These are phyloP conservation scores for Chernovozyma aurita DNA, from an alignment of 1,139 yeast species.

Conservation along the genomic window DNA sequence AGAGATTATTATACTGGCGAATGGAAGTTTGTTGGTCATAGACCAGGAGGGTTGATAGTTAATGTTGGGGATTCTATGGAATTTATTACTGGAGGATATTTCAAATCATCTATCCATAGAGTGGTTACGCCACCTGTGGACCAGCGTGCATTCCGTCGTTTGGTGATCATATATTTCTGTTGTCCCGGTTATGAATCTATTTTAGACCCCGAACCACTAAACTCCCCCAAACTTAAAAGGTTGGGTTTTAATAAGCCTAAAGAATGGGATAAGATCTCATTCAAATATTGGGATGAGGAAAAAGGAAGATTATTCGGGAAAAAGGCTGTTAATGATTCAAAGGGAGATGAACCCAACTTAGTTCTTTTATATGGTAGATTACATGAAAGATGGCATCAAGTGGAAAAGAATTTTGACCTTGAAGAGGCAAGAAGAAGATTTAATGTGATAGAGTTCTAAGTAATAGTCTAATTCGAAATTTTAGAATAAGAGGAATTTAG, in stretches of 20 bases:
- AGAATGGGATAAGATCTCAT: slow-evolving; percentile 35
- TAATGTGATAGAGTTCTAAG: slow-evolving; percentile 11
- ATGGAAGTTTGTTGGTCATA: slow-evolving; percentile 26
- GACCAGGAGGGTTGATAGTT: slow-evolving; percentile 22
- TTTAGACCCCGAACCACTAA: slow-evolving; percentile 38
- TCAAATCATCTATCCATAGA: slow-evolving; percentile 26
- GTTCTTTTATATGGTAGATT: slow-evolving; percentile 34
- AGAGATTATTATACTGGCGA: slow-evolving; percentile 21
- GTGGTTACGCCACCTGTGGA: slow-evolving; percentile 27
- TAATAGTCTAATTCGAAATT: no score
- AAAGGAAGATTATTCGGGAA: slow-evolving; percentile 40
- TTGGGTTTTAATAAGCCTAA: slow-evolving; percentile 27
- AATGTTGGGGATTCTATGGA: slow-evolving; percentile 27
- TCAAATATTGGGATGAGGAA: slow-evolving; percentile 33
- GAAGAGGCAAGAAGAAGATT: slow-evolving; percentile 16
- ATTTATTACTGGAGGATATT: slow-evolving; percentile 26
- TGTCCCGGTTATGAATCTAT: slow-evolving; percentile 22
- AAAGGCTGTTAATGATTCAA: slow-evolving; percentile 19
- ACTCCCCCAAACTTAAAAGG: slow-evolving; percentile 30
- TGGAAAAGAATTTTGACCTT: slow-evolving; percentile 13
- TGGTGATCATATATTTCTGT: slow-evolving; percentile 24
- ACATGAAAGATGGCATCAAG: slow-evolving; percentile 41
- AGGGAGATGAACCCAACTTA: slow-evolving; percentile 35
- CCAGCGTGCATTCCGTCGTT: slow-evolving; percentile 18
- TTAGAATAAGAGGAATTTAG: no score